These are phyloP conservation scores for Colletotrichum sp. DNA, from an alignment of 2,329 filamentous ascomycete genomes.

Conservation along the genomic window DNA sequence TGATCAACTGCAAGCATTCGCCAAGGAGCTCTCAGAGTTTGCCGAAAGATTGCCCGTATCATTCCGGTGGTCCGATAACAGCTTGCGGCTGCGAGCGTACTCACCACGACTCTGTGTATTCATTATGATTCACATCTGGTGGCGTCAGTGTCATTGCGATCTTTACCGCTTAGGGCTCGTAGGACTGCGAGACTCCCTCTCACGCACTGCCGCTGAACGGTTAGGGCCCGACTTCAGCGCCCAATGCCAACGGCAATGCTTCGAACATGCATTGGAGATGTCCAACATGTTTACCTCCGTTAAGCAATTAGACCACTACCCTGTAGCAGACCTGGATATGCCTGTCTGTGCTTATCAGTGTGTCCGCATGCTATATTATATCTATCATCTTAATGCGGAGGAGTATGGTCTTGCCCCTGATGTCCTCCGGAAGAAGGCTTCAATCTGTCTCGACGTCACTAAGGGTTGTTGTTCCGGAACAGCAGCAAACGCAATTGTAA, in stretches of 20 bases:
- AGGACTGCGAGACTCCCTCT: slow-evolving; percentile 55
- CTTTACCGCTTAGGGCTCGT: slow-evolving; percentile 57
- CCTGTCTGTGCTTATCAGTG: slow-evolving; percentile 62
- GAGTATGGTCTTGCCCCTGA: slow-evolving; percentile 50
- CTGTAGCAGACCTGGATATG: slow-evolving; percentile 59
- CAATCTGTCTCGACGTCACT: slow-evolving; percentile 55
- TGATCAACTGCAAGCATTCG: slow-evolving; percentile 46
- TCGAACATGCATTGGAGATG: slow-evolving; percentile 60
- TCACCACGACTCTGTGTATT: slow-evolving; percentile 62
- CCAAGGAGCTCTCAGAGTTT: slow-evolving; percentile 56
- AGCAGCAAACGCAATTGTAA: slow-evolving; percentile 47
- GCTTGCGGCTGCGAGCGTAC: slow-evolving; percentile 59
- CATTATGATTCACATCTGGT: slow-evolving; percentile 65
- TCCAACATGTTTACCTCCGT: slow-evolving; percentile 58
- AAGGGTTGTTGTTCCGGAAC: slow-evolving; percentile 55
- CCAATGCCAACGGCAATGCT: slow-evolving; percentile 54
- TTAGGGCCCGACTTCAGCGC: slow-evolving; percentile 54
- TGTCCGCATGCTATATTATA: slow-evolving; percentile 55
- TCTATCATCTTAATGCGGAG: slow-evolving; percentile 47
- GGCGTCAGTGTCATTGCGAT: slow-evolving; percentile 63
- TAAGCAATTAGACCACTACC: slow-evolving; percentile 54
- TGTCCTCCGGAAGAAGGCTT: slow-evolving; percentile 51
- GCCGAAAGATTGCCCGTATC: slow-evolving; percentile 57
- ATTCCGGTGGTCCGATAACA: slow-evolving; percentile 62
- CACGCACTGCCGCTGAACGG: slow-evolving; percentile 44